Conservation (phyloP, 78 protist genomes). For the Paratrimastix pyriformis region DNA sequence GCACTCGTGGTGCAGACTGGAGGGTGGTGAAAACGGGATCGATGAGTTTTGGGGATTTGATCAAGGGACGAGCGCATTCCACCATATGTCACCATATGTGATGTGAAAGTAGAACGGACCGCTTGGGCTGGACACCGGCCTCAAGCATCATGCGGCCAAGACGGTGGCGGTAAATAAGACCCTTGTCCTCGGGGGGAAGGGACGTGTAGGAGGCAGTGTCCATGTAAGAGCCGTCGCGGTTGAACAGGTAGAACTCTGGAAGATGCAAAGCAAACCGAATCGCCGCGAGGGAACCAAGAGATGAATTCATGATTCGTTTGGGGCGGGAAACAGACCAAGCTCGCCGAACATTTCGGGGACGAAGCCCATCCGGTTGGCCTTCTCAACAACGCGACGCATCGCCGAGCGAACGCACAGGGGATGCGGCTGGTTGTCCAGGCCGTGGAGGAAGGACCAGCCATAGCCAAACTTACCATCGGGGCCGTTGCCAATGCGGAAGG, state of each 20-base stretch:
- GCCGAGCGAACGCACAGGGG: not conserved
- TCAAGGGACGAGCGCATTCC: too few species aligned
- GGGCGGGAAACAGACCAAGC: too few species aligned
- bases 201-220: conserved; percentile 20
- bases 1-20: conserved; percentile 32
- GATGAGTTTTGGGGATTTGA: too few species aligned
- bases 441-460: not conserved
- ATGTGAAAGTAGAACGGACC: too few species aligned
- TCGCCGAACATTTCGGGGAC: conserved; percentile 9
- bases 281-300: too few species aligned
- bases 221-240: not conserved
- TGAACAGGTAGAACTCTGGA: conserved; percentile 18
- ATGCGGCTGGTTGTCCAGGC: not conserved
- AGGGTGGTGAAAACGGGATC: too few species aligned
- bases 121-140: not conserved
- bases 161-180: not conserved
- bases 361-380: conserved; percentile 14
- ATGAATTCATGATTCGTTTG: too few species aligned
- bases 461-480: not conserved
- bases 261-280: too few species aligned
- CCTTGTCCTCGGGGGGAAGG: conserved; percentile 26
- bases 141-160: not conserved
- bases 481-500: not conserved
- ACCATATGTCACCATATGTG: too few species aligned
- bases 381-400: not conserved